A percentile compares a stretch with the other conserved stretches of the same genome.
These are phyloP conservation scores for Corynascus novoguineensis DNA, from an alignment of 495 filamentous ascomycete species.

Conservation along the genomic window DNA sequence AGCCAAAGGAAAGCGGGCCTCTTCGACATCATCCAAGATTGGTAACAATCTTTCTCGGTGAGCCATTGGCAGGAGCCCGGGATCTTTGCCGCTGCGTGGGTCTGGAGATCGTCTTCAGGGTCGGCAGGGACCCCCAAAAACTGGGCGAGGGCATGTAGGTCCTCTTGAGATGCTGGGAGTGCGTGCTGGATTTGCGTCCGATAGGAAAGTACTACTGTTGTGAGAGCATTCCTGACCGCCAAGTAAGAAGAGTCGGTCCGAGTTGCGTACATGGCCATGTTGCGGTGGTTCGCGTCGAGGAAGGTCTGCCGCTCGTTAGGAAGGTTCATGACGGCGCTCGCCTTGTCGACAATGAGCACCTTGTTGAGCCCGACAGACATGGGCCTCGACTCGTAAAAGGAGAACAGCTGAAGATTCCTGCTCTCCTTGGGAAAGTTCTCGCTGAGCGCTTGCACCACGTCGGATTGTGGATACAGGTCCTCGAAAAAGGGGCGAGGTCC, in stretches of 20 bases:
- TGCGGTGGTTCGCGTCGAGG: constrained; percentile 18
- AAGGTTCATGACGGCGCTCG: constrained; percentile 19
- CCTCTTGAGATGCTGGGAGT: neutral
- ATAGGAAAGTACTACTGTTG: neutral
- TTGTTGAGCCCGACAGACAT: constrained; percentile 6
- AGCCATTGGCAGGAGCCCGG: constrained; percentile 8
- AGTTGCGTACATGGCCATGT: constrained; percentile 14
- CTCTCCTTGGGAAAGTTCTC: constrained; percentile 4
- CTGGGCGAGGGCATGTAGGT: neutral
- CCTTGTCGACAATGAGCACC: constrained; percentile 17
- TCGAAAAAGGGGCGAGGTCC: constrained; percentile 15
- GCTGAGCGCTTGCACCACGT: neutral
- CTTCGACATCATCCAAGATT: neutral
- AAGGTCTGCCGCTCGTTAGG: constrained; percentile 11
- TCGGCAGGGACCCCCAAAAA: neutral
- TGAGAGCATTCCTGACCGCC: constrained; percentile 4
- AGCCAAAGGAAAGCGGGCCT: neutral
- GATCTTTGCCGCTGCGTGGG: neutral
- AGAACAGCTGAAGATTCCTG: constrained; percentile 3
- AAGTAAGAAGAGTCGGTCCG: constrained; percentile 13
- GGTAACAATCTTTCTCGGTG: neutral
- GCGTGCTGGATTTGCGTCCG: neutral
- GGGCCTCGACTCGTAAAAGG: constrained; percentile 9
- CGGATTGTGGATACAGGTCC: constrained; percentile 15
- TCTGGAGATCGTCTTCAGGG: constrained; percentile 4